Evolutionary conservation across 2,329 filamentous ascomycete genomes (phyloP).

Genomic region (Paradendryphiella salina): DNA sequence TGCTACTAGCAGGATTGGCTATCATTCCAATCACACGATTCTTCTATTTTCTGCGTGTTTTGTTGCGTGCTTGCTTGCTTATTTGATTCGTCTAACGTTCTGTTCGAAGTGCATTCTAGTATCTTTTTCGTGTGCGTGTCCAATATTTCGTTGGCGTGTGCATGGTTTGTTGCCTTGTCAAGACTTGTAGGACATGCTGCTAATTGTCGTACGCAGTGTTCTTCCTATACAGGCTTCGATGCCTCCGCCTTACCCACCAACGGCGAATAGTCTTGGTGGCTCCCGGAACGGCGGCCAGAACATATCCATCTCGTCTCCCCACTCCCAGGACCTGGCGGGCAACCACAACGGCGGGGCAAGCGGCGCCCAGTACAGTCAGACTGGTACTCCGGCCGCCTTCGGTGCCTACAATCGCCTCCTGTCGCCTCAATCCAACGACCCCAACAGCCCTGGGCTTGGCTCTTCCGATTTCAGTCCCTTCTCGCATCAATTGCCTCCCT

Average conservation of each 20-base stretch:
- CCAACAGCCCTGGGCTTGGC: conserved; percentile 7
- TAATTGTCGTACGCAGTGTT: conserved; percentile 4
- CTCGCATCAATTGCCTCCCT: conserved; percentile 17
- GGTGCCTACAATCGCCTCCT: background rate
- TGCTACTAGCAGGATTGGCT: conserved; percentile 42
- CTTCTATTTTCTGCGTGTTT: conserved; percentile 37
- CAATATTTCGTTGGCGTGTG: background rate
- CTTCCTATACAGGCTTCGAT: conserved; percentile 3
- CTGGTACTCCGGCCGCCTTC: background rate
- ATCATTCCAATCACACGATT: conserved; percentile 44
- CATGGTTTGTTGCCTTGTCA: conserved; percentile 3
- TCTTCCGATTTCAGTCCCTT: conserved; percentile 15
- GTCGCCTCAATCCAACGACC: conserved; percentile 6
- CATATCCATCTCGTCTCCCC: background rate
- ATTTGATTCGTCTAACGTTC: conserved; percentile 26
- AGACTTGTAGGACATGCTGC: background rate
- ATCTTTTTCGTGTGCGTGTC: conserved; percentile 5
- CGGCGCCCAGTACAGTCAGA: background rate
- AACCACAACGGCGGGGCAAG: too few species aligned
- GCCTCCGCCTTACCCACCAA: conserved; percentile 8
- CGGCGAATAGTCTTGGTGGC: conserved; percentile 3
- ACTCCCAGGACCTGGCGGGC: background rate
- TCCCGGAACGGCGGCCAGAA: conserved; percentile 2
- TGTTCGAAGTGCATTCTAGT: conserved; percentile 14
- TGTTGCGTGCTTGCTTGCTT: conserved; percentile 29